Evolutionary conservation across 306 rosid species (phyloP).

Genomic region (Prunus mira): DNA sequence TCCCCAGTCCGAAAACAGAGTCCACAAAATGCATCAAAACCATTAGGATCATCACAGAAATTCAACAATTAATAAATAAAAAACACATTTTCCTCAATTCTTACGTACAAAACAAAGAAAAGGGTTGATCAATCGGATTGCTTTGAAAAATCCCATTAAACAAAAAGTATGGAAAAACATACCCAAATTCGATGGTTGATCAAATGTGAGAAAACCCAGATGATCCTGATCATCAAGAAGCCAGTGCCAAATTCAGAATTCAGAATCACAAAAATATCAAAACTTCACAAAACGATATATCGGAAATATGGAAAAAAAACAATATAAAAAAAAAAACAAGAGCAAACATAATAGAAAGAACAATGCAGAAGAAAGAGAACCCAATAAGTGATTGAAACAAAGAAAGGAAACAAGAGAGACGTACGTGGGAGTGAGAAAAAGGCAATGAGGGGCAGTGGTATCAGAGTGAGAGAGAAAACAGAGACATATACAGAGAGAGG

Average conservation of each 20-base stretch:
- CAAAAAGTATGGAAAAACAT: background rate
- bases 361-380: slow-evolving; percentile 19
- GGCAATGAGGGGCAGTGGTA: slow-evolving; percentile 8
- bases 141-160: background rate
- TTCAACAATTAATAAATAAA: background rate
- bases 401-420: background rate
- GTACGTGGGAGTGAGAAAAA: slow-evolving; percentile 14
- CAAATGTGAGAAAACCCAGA: slow-evolving; percentile 19
- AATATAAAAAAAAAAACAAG: too few species aligned
- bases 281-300: background rate
- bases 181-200: slow-evolving; percentile 12
- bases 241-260: slow-evolving; percentile 10
- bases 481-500: background rate
- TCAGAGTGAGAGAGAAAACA: background rate
- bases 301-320: background rate
- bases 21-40: slow-evolving; percentile 2
- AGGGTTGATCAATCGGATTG: slow-evolving; percentile 2
- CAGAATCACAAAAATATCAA: slow-evolving; percentile 7
- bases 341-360: background rate
- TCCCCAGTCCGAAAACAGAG: slow-evolving; percentile 5
- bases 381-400: background rate
- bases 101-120: background rate
- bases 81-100: background rate
- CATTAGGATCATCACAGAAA: background rate
- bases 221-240: slow-evolving; percentile 19